Conservation (phyloP, 768 basidiomycete species). For the Podaxis mareebaensis region DNA sequence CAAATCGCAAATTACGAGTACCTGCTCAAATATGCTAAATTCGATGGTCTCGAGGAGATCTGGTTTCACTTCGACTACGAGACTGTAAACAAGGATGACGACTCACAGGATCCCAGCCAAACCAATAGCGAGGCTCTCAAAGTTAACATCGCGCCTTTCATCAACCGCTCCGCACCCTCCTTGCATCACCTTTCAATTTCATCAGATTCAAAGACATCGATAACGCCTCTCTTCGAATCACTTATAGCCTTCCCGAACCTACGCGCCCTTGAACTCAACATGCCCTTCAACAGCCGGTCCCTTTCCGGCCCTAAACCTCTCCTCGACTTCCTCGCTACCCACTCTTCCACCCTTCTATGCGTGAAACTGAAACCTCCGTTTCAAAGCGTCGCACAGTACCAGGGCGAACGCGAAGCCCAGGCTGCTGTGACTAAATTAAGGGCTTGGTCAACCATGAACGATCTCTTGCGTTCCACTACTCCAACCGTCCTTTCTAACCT, state of each 20-base stretch:
- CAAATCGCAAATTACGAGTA: not conserved
- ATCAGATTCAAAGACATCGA: constrained; percentile 25
- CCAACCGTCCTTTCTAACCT: not conserved
- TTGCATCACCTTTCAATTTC: constrained; percentile 34
- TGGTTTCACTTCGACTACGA: not conserved
- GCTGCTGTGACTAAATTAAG: not conserved
- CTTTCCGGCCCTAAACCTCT: not conserved
- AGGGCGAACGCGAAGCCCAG: not conserved
- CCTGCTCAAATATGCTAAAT: not conserved
- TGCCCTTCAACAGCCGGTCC: not conserved
- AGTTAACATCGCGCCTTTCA: not conserved
- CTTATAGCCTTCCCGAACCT: constrained; percentile 18
- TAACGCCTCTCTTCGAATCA: constrained; percentile 24
- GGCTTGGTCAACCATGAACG: not conserved
- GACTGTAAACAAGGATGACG: not conserved
- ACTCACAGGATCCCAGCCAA: not conserved
- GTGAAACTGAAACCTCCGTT: constrained; percentile 23
- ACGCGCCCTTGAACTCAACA: not conserved
- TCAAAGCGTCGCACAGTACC: not conserved
- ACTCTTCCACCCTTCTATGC: constrained; percentile 23
- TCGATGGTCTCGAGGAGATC: not conserved
- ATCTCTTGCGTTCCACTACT: not conserved
- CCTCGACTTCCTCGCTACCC: not conserved
- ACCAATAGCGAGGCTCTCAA: not conserved
- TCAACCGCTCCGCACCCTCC: not conserved